Percentiles rank a stretch among this genome's conserved stretches.
phyloP scores from a whole-genome alignment of 805 yeast species.

The Suhomyces xylopsoci region DNA sequence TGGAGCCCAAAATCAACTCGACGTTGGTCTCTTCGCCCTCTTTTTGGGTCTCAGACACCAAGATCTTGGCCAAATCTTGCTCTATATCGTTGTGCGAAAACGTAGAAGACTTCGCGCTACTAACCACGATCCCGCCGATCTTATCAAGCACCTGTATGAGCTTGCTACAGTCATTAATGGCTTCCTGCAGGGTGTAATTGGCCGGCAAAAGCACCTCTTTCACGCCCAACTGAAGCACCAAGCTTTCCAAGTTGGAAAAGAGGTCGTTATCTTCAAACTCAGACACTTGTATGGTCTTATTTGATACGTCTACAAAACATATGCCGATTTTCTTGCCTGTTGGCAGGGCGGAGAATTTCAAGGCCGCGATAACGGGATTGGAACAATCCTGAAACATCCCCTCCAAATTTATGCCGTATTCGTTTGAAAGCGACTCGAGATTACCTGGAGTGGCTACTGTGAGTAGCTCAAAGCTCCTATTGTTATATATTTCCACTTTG shows the following conservation, averaged over 20 bases:
- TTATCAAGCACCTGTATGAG: conserved; percentile 65
- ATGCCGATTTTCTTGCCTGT: conserved; percentile 63
- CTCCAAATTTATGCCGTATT: conserved; percentile 47
- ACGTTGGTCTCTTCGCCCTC: conserved; percentile 28
- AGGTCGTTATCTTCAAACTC: conserved; percentile 88
- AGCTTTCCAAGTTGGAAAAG: conserved; percentile 80
- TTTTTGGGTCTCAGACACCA: conserved; percentile 32
- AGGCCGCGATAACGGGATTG: conserved; percentile 39
- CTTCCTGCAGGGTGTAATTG: conserved; percentile 33
- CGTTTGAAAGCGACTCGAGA: conserved; percentile 48
- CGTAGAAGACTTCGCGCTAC: conserved; percentile 54
- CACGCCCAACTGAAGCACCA: conserved; percentile 83
- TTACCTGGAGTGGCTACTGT: conserved; percentile 88
- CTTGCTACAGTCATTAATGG: conserved; percentile 54
- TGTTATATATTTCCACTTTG: conserved; percentile 77
- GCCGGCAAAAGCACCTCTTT: conserved; percentile 74
- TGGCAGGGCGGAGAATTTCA: conserved; percentile 34
- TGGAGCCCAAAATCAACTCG: conserved; percentile 50
- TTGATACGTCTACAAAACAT: conserved; percentile 72
- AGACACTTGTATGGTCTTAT: conserved; percentile 61
- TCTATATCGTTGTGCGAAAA: conserved; percentile 70
- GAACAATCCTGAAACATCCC: conserved; percentile 54
- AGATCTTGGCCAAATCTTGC: conserved; percentile 70
- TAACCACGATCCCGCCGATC: conserved; percentile 71
- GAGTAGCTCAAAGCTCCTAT: conserved; percentile 53